phyloP scores from a whole-genome alignment of 2,329 filamentous ascomycete genomes.

The Ceratocystis ficicola region DNA sequence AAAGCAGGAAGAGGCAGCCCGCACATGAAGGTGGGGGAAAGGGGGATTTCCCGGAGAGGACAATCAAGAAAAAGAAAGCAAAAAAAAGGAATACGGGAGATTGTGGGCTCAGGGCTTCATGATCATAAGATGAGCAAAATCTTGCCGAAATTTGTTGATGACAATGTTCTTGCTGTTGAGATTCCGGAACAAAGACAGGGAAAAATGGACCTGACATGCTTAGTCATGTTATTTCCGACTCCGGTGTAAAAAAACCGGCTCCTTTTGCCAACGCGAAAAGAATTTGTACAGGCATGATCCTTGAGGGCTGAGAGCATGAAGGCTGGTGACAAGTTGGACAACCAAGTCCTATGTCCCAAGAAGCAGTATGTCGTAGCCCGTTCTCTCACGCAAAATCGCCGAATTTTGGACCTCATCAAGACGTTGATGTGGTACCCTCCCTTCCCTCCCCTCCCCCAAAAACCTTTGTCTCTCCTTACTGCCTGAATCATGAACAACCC shows the following conservation, averaged over 20 bases:
- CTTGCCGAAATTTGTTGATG: background rate
- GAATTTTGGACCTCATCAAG: background rate
- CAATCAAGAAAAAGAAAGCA: too few relatives aligned
- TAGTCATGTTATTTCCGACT: background rate
- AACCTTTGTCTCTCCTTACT: background rate
- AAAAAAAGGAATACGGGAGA: too few relatives aligned
- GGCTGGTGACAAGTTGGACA: background rate
- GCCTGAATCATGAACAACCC: background rate
- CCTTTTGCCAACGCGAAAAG: background rate
- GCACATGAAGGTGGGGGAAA: background rate
- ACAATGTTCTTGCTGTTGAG: background rate
- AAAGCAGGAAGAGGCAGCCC: background rate
- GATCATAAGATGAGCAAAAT: too few relatives aligned
- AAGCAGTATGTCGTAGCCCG: too few relatives aligned
- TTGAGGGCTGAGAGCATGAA: background rate
- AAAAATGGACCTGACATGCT: background rate
- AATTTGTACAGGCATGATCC: background rate
- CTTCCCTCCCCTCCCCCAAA: background rate
- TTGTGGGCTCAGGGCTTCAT: too few relatives aligned
- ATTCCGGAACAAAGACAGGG: background rate
- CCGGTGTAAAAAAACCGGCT: background rate
- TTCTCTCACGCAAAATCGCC: background rate
- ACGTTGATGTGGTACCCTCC: background rate
- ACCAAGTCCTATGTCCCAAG: background rate
- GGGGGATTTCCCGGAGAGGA: background rate